Percentiles rank a stretch among this genome's conserved stretches.
phyloP scores from a whole-genome alignment of 768 basidiomycete species.

The Suillus hirtellus region DNA sequence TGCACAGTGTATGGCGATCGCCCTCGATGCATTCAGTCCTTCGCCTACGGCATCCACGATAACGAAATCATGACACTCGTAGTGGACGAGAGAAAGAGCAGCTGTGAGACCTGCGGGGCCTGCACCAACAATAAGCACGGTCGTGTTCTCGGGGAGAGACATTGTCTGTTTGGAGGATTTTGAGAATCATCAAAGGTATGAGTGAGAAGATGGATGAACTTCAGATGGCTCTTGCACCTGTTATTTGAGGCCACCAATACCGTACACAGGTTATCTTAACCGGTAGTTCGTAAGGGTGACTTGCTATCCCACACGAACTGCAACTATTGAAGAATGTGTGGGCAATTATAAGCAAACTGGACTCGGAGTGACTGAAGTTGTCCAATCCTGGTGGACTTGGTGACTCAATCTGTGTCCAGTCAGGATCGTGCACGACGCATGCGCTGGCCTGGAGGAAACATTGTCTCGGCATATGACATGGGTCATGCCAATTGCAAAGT shows the following conservation, averaged over 20 bases:
- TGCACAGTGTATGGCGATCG: slow-evolving; percentile 44
- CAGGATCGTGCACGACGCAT: background rate
- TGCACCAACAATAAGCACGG: slow-evolving; percentile 47
- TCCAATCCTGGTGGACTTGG: background rate
- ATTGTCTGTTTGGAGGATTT: background rate
- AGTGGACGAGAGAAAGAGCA: slow-evolving; percentile 47
- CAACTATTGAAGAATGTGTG: no score
- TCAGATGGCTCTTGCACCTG: no score
- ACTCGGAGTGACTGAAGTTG: background rate
- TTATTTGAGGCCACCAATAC: no score
- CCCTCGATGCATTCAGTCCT: slow-evolving; percentile 39
- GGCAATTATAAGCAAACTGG: background rate
- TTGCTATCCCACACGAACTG: background rate
- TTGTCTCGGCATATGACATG: no score
- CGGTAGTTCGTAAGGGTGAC: no score
- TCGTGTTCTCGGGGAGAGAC: slow-evolving; percentile 20
- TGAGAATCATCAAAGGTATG: no score
- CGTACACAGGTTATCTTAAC: no score
- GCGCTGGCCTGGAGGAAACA: background rate
- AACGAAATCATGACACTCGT: slow-evolving; percentile 28
- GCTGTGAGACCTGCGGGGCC: slow-evolving; percentile 31
- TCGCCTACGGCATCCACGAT: slow-evolving; percentile 37
- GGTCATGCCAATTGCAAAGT: background rate
- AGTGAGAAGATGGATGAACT: no score
- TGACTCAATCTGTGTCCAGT: background rate